Evolutionary conservation across 2,329 filamentous ascomycete genomes (phyloP).

Genomic region (Claviceps cyperi): DNA sequence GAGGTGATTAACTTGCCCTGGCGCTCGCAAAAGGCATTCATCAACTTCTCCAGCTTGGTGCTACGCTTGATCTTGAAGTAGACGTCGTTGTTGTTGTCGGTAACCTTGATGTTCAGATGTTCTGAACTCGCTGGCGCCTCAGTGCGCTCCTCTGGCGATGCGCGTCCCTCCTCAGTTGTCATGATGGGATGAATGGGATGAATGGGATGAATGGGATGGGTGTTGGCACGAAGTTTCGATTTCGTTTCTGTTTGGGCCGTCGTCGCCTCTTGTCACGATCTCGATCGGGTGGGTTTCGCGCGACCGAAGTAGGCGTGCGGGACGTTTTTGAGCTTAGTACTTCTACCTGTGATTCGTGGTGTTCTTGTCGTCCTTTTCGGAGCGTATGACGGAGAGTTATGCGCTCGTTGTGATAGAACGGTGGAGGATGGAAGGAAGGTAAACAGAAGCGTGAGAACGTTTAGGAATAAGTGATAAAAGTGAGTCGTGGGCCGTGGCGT

Average conservation of each 20-base stretch:
- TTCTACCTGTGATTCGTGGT: not conserved
- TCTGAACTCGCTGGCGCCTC: constrained; percentile 42
- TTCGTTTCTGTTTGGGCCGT: no score
- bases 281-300: no score
- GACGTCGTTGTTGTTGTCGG: constrained; percentile 98
- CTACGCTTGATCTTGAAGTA: constrained; percentile 99
- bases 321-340: no score
- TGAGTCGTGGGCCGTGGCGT: no score
- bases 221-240: no score
- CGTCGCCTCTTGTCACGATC: no score
- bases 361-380: not conserved
- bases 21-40: constrained; percentile 94
- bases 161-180: constrained; percentile 36
- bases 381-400: no score
- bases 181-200: not conserved
- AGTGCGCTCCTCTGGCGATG: constrained; percentile 27
- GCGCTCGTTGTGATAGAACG: not conserved
- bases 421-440: not conserved
- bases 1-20: constrained; percentile 77
- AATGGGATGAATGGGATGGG: not conserved
- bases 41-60: constrained; percentile 91
- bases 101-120: constrained; percentile 98
- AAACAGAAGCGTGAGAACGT: not conserved
- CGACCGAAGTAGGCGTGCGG: no score
- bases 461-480: no score